Evolutionary conservation across 768 basidiomycete species (phyloP), one percentile per base, ranked within the genome.

Genomic region (Pholiota microspora): DNA sequence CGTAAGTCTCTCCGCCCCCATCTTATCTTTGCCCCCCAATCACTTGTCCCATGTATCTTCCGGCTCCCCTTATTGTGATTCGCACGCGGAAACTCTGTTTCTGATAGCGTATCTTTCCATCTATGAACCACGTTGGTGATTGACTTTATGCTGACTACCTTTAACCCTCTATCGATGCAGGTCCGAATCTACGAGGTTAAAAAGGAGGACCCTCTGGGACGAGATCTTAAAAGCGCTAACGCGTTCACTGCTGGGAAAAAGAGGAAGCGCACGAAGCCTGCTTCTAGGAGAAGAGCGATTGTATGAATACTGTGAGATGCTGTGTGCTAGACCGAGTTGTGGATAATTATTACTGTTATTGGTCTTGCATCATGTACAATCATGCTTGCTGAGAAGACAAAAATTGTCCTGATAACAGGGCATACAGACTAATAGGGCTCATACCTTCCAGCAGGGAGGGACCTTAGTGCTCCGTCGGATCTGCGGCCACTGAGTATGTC

Each of bases 181-280:
- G 87, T 94, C 55, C 89, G 97, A 32, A 96, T 99, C 65, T 99
- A 92, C 66, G 78, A 92, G 65, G 97, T 98, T 40, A 94, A 92
- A 73, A 94, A 93, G 65, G 94, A 97, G 48, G 97, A 98, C 69
- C 70, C 83, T 13, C 78, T 99, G 2, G 95, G 94, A 25, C 84
- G 97, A 56, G 93, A 98, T 62, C 82, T 88, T 50, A 94, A 92
- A 77, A 85, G 75, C 51, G 96, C 92, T 2, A 90, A 89, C 53
- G 86, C 87, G 23, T 99, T 98, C 63, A 77, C 77, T 24, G 78
- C 82, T 45, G 96, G 96, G 15, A 96, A 94, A 80, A 93, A 92
- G 77, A 80, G 89, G 66, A 97, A 91, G 74, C 85, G 86, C 53
- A 77, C 78, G 32, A 89, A 89, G 70, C 90, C 92, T 32, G 68